Conservation (phyloP, 495 filamentous ascomycete species). For the Bombardia bombarda region DNA sequence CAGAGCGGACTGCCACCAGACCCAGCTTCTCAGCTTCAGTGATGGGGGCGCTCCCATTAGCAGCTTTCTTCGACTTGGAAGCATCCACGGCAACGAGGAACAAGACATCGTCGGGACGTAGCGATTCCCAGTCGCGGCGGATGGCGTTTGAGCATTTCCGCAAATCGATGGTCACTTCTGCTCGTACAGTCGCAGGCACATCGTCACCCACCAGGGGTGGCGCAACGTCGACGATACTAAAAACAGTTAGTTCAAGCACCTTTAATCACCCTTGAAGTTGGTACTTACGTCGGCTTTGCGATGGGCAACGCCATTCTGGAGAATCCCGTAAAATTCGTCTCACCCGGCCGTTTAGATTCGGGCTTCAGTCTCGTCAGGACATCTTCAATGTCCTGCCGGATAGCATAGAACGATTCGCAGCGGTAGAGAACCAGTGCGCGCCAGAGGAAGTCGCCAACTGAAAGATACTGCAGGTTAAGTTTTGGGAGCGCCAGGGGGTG, state of each 20-base stretch:
- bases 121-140: conserved; percentile 81
- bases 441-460: conserved; percentile 93
- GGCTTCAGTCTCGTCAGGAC: conserved; percentile 73
- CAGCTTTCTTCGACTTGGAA: conserved; percentile 41
- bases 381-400: conserved; percentile 83
- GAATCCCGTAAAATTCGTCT: conserved; percentile 71
- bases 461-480: conserved; percentile 90
- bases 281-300: conserved; percentile 59
- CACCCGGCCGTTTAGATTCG: conserved; percentile 50
- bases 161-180: conserved; percentile 84
- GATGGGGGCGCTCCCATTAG: conserved; percentile 44
- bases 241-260: conserved; percentile 17
- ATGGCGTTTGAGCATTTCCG: conserved; percentile 65
- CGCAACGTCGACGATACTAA: conserved; percentile 74
- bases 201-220: conserved; percentile 79
- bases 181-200: conserved; percentile 75
- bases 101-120: conserved; percentile 83
- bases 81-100: conserved; percentile 73
- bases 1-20: conserved; percentile 66
- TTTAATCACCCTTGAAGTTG: conserved; percentile 7
- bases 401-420: conserved; percentile 89
- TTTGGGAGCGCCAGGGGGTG: conserved; percentile 88
- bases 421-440: conserved; percentile 82
- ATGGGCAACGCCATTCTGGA: conserved; percentile 90
- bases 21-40: conserved; percentile 52